Base-by-base conservation (phyloP, 805 yeast species). In the Saccharomyces mikatae region DNA sequence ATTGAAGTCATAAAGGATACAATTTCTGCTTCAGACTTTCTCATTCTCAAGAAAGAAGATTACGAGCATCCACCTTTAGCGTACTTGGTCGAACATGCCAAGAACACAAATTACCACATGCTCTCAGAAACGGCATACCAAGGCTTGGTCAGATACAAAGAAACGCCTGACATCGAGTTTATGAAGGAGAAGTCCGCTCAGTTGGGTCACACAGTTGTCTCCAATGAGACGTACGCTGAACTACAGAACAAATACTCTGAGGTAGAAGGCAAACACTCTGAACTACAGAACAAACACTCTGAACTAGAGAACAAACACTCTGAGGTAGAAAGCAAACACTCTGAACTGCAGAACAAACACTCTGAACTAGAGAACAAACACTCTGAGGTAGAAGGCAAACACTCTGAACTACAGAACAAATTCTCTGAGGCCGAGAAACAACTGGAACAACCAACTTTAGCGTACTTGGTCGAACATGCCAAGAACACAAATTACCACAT, bases 381-480 rank as follows among this genome's bases (percentile, higher is more conserved):
- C 8, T 5, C 14, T 14, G 41, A 14, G 1, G 14, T 17, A 17
- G 14, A n/a, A 14, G 21, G 14, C 9, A 17, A 2, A 32, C 14
- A 32, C 8, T 32, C 41, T 5, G 21, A 32, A 14, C 2, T 66
- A 26, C 52, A 54, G 4, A 54, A 56, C n/a, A n/a, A n/a, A n/a
- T n/a, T n/a, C n/a, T n/a, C n/a, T n/a, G n/a, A n/a, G n/a, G n/a
- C n/a, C n/a, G 41, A 64, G 26, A 46, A 56, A 5, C n/a, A 47
- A 1, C 22, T 57, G 11, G 58, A 60, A 1, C 52, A 57, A 14
- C 70, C 69, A 47, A 54, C 67, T 6, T 26, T 60, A n/a, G 64
- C 61, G 13, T 65, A 64, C 29, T 51, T 68, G 29, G 58, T 57
- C 2, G 55, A 62, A 32, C 67, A 68, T 30, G 65, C 75, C 17